These are phyloP conservation scores for Phialophora tarda DNA, from an alignment of 2,329 filamentous ascomycete genomes.

Conservation along the genomic window DNA sequence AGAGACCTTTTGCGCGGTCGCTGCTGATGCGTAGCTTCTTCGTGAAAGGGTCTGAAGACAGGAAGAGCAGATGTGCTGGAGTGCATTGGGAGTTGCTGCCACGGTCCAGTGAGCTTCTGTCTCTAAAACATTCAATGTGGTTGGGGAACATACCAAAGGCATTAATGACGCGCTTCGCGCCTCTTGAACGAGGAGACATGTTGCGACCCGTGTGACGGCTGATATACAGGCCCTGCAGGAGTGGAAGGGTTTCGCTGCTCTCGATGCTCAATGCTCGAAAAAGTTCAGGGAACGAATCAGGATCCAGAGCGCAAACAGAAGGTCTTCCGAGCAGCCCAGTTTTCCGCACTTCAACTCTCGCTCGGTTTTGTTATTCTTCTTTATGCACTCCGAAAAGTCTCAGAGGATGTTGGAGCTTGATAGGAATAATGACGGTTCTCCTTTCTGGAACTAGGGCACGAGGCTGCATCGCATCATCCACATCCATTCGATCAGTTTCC, in stretches of 20 bases:
- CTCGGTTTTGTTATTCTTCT: neutral
- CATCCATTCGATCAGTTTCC: neutral
- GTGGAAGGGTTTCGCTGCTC: conserved; percentile 2
- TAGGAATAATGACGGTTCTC: neutral
- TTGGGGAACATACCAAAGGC: conserved; percentile 26
- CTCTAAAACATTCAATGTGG: neutral
- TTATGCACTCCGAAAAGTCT: neutral
- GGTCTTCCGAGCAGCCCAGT: conserved; percentile 1
- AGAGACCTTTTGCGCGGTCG: conserved; percentile 26
- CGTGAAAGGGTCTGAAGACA: conserved; percentile 35
- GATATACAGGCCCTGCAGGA: neutral
- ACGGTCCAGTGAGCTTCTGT: conserved; percentile 25
- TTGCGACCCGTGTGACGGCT: neutral
- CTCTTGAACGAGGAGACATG: conserved; percentile 40
- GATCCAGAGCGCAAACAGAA: conserved; percentile 2
- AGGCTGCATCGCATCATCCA: neutral
- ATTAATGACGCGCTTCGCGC: conserved; percentile 32
- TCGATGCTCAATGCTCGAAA: conserved; percentile 10
- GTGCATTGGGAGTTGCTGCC: conserved; percentile 25
- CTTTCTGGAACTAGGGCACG: neutral
- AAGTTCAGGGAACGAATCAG: conserved; percentile 15
- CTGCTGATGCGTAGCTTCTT: conserved; percentile 35
- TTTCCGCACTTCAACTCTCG: conserved; percentile 3
- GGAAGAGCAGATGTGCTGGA: conserved; percentile 37
- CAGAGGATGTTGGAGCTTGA: neutral